Conservation (phyloP, 2,329 filamentous ascomycete genomes). For the Tolypocladium capitatum region DNA sequence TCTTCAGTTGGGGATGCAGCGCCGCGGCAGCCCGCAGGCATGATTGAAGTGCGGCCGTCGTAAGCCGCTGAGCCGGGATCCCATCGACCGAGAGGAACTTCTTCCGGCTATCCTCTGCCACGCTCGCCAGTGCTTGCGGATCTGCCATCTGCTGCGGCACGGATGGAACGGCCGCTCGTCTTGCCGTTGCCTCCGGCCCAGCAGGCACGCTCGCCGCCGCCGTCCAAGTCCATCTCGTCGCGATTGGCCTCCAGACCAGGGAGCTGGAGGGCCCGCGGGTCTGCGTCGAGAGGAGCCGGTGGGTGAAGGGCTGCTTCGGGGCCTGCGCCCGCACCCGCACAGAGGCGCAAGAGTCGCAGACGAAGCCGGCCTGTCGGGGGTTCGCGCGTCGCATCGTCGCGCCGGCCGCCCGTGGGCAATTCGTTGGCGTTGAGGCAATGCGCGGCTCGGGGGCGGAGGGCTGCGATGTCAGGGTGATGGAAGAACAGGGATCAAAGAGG, state of each 20-base stretch:
- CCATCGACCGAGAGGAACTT: conserved; percentile 30
- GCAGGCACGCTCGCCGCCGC: conserved; percentile 6
- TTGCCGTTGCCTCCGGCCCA: conserved; percentile 3
- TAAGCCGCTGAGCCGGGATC: conserved; percentile 30
- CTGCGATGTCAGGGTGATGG: not conserved
- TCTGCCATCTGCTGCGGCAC: conserved; percentile 18
- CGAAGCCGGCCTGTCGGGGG: conserved; percentile 18
- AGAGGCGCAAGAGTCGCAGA: conserved; percentile 32
- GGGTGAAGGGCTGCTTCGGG: conserved; percentile 10
- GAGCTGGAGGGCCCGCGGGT: conserved; percentile 3
- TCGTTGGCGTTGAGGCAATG: not conserved
- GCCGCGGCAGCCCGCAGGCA: conserved; percentile 31
- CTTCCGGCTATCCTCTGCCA: conserved; percentile 28
- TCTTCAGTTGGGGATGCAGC: conserved; percentile 26
- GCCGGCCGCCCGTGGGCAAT: not conserved
- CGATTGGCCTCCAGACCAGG: conserved; percentile 3
- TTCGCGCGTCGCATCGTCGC: conserved; percentile 23
- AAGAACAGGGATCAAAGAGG: not conserved
- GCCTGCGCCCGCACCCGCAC: conserved; percentile 13
- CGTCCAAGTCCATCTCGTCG: conserved; percentile 15
- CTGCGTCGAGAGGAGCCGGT: conserved; percentile 10
- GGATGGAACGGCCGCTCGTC: conserved; percentile 6
- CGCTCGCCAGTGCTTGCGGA: conserved; percentile 24
- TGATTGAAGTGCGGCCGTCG: conserved; percentile 28
- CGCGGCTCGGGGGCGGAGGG: not conserved